Evolutionary conservation across 768 basidiomycete species (phyloP), one percentile per base, ranked within the genome.

Genomic region (Boletus rex-veris): DNA sequence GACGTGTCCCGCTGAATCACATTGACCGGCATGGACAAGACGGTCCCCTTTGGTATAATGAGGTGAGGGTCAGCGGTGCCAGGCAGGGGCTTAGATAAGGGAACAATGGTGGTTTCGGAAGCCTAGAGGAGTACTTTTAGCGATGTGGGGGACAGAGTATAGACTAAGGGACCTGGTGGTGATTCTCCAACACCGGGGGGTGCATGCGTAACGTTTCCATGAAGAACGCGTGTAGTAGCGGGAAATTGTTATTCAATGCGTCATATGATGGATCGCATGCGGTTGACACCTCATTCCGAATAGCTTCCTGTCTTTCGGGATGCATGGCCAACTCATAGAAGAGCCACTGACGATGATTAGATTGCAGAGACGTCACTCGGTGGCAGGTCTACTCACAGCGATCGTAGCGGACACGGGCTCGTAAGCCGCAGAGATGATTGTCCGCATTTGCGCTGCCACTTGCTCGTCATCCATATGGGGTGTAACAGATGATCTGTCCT

Each of bases 161-260:
- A 38, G 31, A 45, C 26, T 30, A 26, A 61, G 58, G 46, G 37
- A 78, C 82, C 70, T 83, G 80, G 52, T 87, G 84, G 60, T 85
- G 81, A 58, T 86, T 85, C 64, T 86, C 84, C 28, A 82, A 62
- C 33, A 87, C 77, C 1, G 84, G 76, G 16, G 85, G 79, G 59
- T 85, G 82, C 43, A 86, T 64, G 28, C 85, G 79, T 16, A 87
- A 69, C 4, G 80, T 80, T 65, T 86, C 85, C 59, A 80, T 79
- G 42, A 87, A 53, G 9, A 83, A 78, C 2, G 83, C 81, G 48
- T 87, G 80, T 16, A 88, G 73, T 40, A 85, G 71, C 1, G 82
- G 80, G 54, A 75, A 77, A 39, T 73, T 68, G 57, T 67, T 73
- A 48, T 77, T 79, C 50, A 84, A 61, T 26, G 75, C 71, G 40